Evolutionary conservation across 2,329 filamentous ascomycete genomes (phyloP).

Genomic region (Periconia digitata): DNA sequence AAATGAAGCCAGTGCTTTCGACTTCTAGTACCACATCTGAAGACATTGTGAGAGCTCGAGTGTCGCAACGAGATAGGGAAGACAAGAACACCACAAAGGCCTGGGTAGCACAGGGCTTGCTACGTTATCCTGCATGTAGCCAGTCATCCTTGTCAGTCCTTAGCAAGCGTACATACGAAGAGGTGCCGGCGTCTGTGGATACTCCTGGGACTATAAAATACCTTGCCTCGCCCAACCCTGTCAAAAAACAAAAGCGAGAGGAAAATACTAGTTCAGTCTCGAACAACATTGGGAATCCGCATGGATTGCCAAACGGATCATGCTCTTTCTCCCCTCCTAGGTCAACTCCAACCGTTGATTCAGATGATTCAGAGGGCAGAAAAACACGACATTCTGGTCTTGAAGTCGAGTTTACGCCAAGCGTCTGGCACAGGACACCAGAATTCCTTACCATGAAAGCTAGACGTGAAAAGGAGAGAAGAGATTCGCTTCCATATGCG

Average conservation of each 20-base stretch:
- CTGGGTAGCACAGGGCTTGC: background rate
- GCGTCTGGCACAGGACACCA: slow-evolving; percentile 14
- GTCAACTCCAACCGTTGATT: too few species aligned
- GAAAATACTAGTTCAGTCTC: background rate
- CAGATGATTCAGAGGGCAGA: background rate
- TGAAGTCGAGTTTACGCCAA: slow-evolving; percentile 13
- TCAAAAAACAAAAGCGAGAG: background rate
- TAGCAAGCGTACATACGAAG: background rate
- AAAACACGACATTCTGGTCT: slow-evolving; percentile 20
- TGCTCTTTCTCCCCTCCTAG: too few species aligned
- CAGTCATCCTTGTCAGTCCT: background rate
- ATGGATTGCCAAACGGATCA: background rate
- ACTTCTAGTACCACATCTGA: background rate
- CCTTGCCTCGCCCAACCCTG: background rate
- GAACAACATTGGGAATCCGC: background rate
- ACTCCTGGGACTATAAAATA: background rate
- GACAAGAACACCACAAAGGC: too few species aligned
- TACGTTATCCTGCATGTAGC: background rate
- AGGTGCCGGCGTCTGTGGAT: background rate
- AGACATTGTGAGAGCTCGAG: too few species aligned
- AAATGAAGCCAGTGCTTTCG: background rate
- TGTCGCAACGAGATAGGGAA: too few species aligned
- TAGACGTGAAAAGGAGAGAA: background rate
- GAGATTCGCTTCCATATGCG: slow-evolving; percentile 2
- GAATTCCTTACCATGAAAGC: slow-evolving; percentile 4